Evolutionary conservation across 2,329 filamentous ascomycete genomes (phyloP), one percentile per base, ranked within the genome.

Genomic region (Penicillium sp.): DNA sequence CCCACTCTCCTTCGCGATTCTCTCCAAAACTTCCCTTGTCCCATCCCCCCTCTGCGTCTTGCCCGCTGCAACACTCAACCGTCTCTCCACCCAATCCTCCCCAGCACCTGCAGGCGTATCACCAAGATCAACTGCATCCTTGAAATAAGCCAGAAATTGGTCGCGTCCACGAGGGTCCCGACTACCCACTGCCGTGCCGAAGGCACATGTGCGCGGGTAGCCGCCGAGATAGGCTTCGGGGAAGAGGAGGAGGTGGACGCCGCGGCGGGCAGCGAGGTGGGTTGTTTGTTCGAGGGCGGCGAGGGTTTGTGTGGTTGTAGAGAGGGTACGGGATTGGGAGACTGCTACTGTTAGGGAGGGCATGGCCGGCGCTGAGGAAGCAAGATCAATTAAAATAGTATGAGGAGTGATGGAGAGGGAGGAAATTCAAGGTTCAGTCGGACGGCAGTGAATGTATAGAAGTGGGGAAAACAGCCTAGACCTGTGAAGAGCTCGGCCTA

Each of bases 201-300:
- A 97, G 53, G 81, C 80, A 62, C 88, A 88, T 22, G 89, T 92
- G n/a, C 93, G 89, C n/a, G 93, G 93, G 74, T 97, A 97, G 2
- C 93, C 93, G 57, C 93, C 93, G 1, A 97, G 84, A 73, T 92
- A 97, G 30, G 93, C 93, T 80, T 97, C 93, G 0, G 93, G 93
- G 63, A 97, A 93, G 59, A 97, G 86, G 38, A 97, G 83, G 55
- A 97, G 83, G 74, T 95, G 80, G 28, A 86, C 80, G 52, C 79
- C 80, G 45, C 80, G 75, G 7, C 73, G 82, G 45, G 87, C 84
- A 19, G 93, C 93, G 37, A 82, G 78, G 33, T 78, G 78, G 33
- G 90, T 87, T 11, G 90, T 86, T 13, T 75, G 68, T 70, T 87
- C 83, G 55, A 97, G 85, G 37, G 88, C 84, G 7, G 77, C 70